Conservation (phyloP, 2,329 filamentous ascomycete species). For the Colletotrichum godetiae region DNA sequence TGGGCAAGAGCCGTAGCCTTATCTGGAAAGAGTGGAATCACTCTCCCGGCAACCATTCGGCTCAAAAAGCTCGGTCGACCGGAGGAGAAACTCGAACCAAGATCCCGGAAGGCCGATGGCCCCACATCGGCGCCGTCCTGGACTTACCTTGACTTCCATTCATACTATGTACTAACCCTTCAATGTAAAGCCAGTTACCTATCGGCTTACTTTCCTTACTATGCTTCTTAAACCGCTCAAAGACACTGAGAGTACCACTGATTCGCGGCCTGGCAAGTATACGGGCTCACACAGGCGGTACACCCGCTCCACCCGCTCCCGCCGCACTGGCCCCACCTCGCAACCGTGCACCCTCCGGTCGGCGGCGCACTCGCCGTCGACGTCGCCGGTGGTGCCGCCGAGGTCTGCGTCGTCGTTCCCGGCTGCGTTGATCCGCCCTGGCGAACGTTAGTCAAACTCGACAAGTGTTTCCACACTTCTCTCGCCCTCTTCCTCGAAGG, state of each 20-base stretch:
- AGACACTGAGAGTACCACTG: conserved; percentile 37
- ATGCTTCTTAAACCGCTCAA: neutral
- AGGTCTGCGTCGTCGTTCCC: conserved; percentile 28
- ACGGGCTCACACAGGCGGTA: conserved; percentile 30
- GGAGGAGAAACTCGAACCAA: neutral
- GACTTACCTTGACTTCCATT: neutral
- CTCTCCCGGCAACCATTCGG: neutral
- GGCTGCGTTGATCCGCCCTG: conserved; percentile 15
- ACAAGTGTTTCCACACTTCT: too few species aligned
- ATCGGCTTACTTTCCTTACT: too few species aligned
- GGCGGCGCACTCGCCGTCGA: conserved; percentile 28
- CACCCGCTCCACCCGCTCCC: conserved; percentile 36
- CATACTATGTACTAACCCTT: too few species aligned
- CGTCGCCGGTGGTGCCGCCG: conserved; percentile 27
- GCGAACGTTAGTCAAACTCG: neutral
- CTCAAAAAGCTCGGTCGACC: neutral
- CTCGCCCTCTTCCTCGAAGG: neutral
- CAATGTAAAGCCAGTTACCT: too few species aligned
- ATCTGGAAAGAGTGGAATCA: neutral
- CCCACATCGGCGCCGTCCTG: neutral
- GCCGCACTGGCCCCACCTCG: conserved; percentile 37
- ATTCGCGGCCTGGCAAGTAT: conserved; percentile 32
- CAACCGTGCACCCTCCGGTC: conserved; percentile 20
- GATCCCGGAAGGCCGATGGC: too few species aligned
- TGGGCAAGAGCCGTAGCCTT: neutral